Evolutionary conservation across 2,329 filamentous ascomycete species (phyloP).

Genomic region (Akanthomyces lecanii): DNA sequence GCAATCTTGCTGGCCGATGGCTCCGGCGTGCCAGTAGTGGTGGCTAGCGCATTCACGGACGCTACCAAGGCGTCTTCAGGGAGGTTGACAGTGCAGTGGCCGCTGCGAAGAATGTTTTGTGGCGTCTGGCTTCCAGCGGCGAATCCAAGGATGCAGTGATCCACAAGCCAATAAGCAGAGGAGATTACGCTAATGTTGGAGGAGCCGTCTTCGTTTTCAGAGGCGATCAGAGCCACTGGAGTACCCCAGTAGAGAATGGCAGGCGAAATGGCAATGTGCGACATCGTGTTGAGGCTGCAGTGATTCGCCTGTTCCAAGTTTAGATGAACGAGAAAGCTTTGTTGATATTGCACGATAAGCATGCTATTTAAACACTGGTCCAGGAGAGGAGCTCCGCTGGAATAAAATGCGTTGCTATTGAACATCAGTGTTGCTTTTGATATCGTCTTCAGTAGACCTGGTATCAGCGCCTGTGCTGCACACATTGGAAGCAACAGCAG

Average conservation of each 20-base stretch:
- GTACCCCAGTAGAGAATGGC: slow-evolving; percentile 41
- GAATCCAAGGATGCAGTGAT: slow-evolving; percentile 40
- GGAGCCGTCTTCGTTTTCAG: slow-evolving; percentile 37
- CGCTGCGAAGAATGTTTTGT: slow-evolving; percentile 36
- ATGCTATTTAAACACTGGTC: no score
- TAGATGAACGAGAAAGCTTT: no score
- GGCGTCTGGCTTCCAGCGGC: slow-evolving; percentile 33
- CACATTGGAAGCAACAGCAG: not conserved
- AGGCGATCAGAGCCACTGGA: slow-evolving; percentile 36
- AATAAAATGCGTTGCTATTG: no score
- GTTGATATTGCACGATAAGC: no score
- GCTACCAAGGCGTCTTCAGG: slow-evolving; percentile 31
- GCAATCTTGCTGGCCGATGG: slow-evolving; percentile 27
- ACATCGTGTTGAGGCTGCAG: not conserved
- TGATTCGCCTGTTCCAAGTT: no score
- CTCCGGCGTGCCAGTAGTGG: slow-evolving; percentile 32
- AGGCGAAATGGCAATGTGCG: slow-evolving; percentile 28
- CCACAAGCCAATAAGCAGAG: slow-evolving; percentile 41
- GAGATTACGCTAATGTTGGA: slow-evolving; percentile 41
- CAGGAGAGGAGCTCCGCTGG: no score
- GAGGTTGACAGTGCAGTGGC: slow-evolving; percentile 41
- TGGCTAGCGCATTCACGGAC: slow-evolving; percentile 35
- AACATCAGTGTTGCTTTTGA: no score
- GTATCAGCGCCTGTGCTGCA: no score
- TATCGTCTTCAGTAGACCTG: no score